A percentile compares a stretch with the other conserved stretches of the same genome.
Conservation (phyloP, 768 basidiomycete genomes). For the Pleurotus cornucopiae region DNA sequence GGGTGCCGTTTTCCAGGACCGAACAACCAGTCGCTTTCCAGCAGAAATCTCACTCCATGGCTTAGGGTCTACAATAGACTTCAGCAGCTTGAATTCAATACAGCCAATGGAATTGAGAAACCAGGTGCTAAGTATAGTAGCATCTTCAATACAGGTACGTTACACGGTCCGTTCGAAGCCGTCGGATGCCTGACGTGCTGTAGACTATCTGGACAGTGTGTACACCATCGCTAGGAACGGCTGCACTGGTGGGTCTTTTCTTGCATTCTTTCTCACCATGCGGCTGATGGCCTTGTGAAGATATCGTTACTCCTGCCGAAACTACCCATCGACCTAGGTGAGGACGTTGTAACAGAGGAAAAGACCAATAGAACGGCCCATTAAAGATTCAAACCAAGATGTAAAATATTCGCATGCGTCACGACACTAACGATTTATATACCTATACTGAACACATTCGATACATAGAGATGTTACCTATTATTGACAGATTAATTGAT, state of each 20-base stretch:
- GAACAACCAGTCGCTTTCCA: constrained; percentile 46
- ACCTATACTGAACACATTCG: too few relatives aligned
- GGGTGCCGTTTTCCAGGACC: constrained; percentile 66
- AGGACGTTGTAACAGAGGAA: constrained; percentile 3
- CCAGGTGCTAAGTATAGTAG: constrained; percentile 47
- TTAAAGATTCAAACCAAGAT: constrained; percentile 1
- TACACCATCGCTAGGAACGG: constrained; percentile 61
- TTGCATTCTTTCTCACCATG: neutral
- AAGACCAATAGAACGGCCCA: neutral
- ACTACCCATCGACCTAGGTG: constrained; percentile 26
- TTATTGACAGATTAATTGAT: too few relatives aligned
- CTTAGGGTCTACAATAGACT: constrained; percentile 48
- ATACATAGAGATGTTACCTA: too few relatives aligned
- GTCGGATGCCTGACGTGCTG: constrained; percentile 9
- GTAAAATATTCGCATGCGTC: neutral
- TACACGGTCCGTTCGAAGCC: constrained; percentile 4
- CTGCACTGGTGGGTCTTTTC: constrained; percentile 46
- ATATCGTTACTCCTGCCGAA: constrained; percentile 36
- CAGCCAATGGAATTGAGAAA: constrained; percentile 39
- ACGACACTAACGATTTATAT: neutral
- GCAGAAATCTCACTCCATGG: constrained; percentile 34
- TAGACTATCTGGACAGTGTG: constrained; percentile 76
- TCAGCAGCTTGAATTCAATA: constrained; percentile 44
- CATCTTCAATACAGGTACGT: constrained; percentile 61
- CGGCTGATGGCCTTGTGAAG: constrained; percentile 20